Conservation (phyloP, 345 rosid genomes). For the Conringia planisiliqua region DNA sequence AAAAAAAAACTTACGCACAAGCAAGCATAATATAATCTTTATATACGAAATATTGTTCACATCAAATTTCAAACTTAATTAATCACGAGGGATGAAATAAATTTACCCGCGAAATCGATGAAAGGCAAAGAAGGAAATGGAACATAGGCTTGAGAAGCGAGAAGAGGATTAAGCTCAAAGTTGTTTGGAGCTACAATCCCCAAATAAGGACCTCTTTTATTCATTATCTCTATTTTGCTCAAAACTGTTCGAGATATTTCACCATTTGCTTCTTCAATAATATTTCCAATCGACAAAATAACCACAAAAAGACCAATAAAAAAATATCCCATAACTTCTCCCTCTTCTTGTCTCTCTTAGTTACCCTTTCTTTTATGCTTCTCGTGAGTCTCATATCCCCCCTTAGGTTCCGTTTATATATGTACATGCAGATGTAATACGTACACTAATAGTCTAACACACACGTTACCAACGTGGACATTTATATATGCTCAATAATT, state of each 20-base stretch:
- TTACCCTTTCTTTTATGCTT: background rate
- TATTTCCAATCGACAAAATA: conserved; percentile 22
- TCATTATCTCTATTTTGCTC: conserved; percentile 35
- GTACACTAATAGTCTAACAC: background rate
- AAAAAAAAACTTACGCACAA: background rate
- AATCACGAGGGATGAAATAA: too few relatives aligned
- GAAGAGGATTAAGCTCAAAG: conserved; percentile 80
- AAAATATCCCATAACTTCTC: conserved; percentile 21
- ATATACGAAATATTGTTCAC: too few relatives aligned
- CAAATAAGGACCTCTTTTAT: conserved; percentile 52
- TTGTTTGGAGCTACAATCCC: conserved; percentile 72
- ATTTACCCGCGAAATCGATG: conserved; percentile 56
- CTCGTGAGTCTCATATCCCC: background rate
- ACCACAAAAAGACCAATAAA: conserved; percentile 17
- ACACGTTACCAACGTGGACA: conserved; percentile 6
- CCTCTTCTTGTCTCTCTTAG: background rate
- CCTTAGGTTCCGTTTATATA: background rate
- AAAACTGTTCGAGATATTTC: conserved; percentile 16
- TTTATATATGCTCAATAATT: background rate
- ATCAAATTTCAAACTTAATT: too few relatives aligned
- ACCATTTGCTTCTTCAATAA: conserved; percentile 31
- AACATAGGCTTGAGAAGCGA: conserved; percentile 46
- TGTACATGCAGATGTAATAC: background rate
- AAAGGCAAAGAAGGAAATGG: conserved; percentile 38
- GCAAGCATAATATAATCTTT: too few relatives aligned